Evolutionary conservation across 169 alveolate genomes (phyloP).

Genomic region (Ichthyophthirius multifiliis): DNA sequence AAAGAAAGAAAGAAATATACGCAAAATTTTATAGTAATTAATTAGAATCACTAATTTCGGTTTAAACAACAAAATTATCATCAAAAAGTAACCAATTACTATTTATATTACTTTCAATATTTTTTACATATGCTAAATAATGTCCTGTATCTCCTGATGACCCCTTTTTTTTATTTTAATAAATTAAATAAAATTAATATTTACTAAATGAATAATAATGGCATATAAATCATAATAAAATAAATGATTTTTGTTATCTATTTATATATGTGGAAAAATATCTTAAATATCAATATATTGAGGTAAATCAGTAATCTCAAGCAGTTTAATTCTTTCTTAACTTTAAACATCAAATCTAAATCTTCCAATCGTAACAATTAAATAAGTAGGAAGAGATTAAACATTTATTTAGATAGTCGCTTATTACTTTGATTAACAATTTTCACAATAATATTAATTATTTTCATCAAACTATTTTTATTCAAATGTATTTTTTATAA

Average conservation of each 20-base stretch:
- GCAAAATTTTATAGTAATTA: not conserved
- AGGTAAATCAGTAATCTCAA: not conserved
- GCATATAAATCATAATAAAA: not conserved
- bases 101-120: not conserved
- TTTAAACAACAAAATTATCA: not conserved
- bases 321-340: not conserved
- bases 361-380: not conserved
- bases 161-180: not conserved
- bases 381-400: not conserved
- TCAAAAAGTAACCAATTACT: not conserved
- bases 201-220: not conserved
- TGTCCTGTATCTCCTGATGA: not conserved
- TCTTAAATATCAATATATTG: not conserved
- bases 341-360: not conserved
- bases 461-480: not conserved
- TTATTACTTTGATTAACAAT: not conserved
- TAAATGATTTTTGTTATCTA: not conserved
- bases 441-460: not conserved
- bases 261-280: not conserved
- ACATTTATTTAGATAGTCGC: not conserved
- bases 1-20: too few relatives aligned
- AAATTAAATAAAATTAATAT: not conserved
- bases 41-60: not conserved
- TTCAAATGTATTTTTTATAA: not conserved
- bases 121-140: not conserved